Percentiles rank a stretch among this genome's conserved stretches.
phyloP scores from a whole-genome alignment of 306 rosid genomes.

The Myrica gale region DNA sequence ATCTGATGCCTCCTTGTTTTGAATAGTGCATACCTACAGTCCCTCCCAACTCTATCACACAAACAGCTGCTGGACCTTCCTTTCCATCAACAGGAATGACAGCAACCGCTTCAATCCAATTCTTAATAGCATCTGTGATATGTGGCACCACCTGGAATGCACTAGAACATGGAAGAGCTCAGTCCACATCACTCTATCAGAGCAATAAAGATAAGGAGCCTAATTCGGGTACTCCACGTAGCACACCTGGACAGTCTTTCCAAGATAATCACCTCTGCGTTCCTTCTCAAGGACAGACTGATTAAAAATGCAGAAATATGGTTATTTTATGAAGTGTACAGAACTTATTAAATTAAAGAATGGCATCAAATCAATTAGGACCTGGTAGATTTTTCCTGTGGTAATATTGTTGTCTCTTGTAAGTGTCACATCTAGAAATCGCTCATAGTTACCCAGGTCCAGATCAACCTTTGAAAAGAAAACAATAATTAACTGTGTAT shows the following conservation, averaged over 20 bases:
- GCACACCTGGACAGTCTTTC: slow-evolving; percentile 95
- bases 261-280: slow-evolving; percentile 88
- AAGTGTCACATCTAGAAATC: slow-evolving; percentile 87
- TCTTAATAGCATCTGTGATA: slow-evolving; percentile 88
- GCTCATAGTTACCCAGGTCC: slow-evolving; percentile 97
- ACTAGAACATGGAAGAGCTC: slow-evolving; percentile 27
- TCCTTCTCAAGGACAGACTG: slow-evolving; percentile 98
- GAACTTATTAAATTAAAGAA: neutral
- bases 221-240: slow-evolving; percentile 12
- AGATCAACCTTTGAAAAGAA: slow-evolving; percentile 73
- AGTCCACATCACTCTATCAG: slow-evolving; percentile 9
- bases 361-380: slow-evolving; percentile 24
- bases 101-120: slow-evolving; percentile 76
- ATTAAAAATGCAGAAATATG: slow-evolving; percentile 5
- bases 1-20: slow-evolving; percentile 19
- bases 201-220: slow-evolving; percentile 4
- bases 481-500: slow-evolving; percentile 11
- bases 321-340: slow-evolving; percentile 15
- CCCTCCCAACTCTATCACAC: slow-evolving; percentile 97
- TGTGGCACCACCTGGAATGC: slow-evolving; percentile 88
- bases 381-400: slow-evolving; percentile 95
- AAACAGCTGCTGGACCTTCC: slow-evolving; percentile 90
- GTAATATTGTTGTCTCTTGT: slow-evolving; percentile 93
- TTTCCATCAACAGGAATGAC: slow-evolving; percentile 83
- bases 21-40: slow-evolving; percentile 69